Base-by-base conservation (phyloP, 805 yeast species). In the Ogataea methylovora region DNA sequence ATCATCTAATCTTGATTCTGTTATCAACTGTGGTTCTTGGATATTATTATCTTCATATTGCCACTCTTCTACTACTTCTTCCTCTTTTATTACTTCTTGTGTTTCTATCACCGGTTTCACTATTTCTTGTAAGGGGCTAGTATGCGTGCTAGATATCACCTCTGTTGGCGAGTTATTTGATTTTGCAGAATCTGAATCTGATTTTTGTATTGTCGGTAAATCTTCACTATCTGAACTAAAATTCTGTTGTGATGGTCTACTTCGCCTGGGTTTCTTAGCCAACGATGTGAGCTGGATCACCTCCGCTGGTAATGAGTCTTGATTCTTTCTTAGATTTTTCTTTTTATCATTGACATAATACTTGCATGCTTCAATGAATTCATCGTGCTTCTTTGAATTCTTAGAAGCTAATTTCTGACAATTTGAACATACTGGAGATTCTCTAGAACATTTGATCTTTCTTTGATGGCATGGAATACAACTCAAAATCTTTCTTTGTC, bases 391-490 rank as follows among this genome's bases (percentile, higher is more conserved):
- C 8, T 33, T 29, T 6, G 45, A 45, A 14, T 46, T 45, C 24
- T 46, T 49, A 9, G 29, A 27, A 4, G 50, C 49, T 7, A 49
- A 16, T 17, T 37, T 70, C 13, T 60, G 56, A 54, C 86, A 79
- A 43, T 71, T 69, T 19, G 61, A 56, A 49, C 86, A 79, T 12
- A 71, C 61, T 2, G 84, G 84, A 23, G 64, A 68, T 29, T 63
- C 68, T 37, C 81, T 68, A 12, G 77, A 75, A 54, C 86, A 79
- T 45, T 76, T 76, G 42, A 79, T 75, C 54, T 79, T 79, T 51
- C 79, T 71, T 38, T 75, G 73, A 49, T 76, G 84, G 41, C 84
- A 76, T 25, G 78, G 68, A 11, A 76, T 73, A 51, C 84, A 76
- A 34, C 73, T 65, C 29, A 70, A 58, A 29, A 76, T 74, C 45